Percentiles rank a stretch among this genome's conserved stretches.
These are phyloP conservation scores for Leptographium wingfieldii DNA, from an alignment of 2,329 filamentous ascomycete species.

Conservation along the genomic window DNA sequence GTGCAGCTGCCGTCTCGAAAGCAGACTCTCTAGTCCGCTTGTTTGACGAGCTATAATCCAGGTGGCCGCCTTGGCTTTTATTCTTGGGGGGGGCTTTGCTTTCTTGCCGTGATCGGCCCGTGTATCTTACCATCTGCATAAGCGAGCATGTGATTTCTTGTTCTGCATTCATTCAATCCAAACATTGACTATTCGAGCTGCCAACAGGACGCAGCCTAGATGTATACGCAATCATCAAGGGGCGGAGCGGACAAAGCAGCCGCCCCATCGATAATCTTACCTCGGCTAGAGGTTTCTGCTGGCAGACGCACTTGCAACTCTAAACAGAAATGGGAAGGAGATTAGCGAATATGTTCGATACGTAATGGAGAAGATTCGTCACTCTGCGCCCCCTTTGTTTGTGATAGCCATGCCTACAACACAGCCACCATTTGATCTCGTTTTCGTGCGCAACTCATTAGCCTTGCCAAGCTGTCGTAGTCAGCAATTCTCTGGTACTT, in stretches of 20 bases:
- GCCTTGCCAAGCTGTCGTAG: not conserved
- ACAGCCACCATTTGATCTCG: too few relatives aligned
- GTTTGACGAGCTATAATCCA: conserved; percentile 8
- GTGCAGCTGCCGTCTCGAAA: not conserved
- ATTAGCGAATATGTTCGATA: not conserved
- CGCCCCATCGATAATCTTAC: too few relatives aligned
- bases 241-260: too few relatives aligned
- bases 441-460: not conserved
- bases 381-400: too few relatives aligned
- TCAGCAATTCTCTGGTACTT: not conserved
- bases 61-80: not conserved
- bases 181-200: not conserved
- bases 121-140: not conserved
- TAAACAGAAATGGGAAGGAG: too few relatives aligned
- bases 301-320: too few relatives aligned
- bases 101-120: not conserved
- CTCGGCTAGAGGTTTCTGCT: too few relatives aligned
- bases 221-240: not conserved
- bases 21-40: conserved; percentile 3
- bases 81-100: not conserved
- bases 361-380: not conserved
- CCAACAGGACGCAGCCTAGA: not conserved
- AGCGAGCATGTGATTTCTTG: not conserved
- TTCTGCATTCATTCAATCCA: not conserved
- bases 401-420: too few relatives aligned